A percentile compares a stretch with the other conserved stretches of the same genome.
These are phyloP conservation scores for Cytospora schulzeri DNA, from an alignment of 2,329 filamentous ascomycete genomes.

Conservation along the genomic window DNA sequence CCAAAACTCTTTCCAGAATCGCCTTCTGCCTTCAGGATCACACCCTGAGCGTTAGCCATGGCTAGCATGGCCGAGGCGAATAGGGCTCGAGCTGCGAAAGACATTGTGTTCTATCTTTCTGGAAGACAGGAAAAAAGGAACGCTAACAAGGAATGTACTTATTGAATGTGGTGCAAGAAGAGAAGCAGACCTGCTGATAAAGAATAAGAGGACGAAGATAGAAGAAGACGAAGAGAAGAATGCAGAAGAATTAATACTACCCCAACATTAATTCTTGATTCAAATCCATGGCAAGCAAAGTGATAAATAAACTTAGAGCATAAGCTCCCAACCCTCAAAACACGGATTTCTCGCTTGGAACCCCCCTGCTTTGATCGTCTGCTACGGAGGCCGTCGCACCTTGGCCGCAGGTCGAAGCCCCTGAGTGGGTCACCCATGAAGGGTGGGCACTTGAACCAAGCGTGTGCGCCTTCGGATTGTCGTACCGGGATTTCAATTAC, in stretches of 20 bases:
- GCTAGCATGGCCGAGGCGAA: conserved; percentile 25
- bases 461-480: background rate
- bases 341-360: conserved; percentile 1
- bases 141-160: background rate
- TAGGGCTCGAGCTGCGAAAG: conserved; percentile 18
- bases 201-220: conserved; percentile 9
- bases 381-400: conserved; percentile 23
- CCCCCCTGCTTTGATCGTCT: conserved; percentile 16
- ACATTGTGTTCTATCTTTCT: conserved; percentile 16
- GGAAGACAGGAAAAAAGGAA: no score
- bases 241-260: background rate
- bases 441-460: background rate
- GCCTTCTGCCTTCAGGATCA: conserved; percentile 24
- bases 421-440: conserved; percentile 16
- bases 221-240: background rate
- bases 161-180: background rate
- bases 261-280: no score
- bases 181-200: conserved; percentile 25
- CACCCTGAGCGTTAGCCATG: conserved; percentile 25
- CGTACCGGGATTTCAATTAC: background rate
- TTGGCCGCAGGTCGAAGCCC: conserved; percentile 24
- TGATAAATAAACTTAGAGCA: background rate
- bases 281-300: background rate
- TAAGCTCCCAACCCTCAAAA: conserved; percentile 4
- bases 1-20: conserved; percentile 21